Percentiles rank a stretch among this genome's conserved stretches.
phyloP scores from a whole-genome alignment of 169 alveolate genomes.

The Eimeria sp. region DNA sequence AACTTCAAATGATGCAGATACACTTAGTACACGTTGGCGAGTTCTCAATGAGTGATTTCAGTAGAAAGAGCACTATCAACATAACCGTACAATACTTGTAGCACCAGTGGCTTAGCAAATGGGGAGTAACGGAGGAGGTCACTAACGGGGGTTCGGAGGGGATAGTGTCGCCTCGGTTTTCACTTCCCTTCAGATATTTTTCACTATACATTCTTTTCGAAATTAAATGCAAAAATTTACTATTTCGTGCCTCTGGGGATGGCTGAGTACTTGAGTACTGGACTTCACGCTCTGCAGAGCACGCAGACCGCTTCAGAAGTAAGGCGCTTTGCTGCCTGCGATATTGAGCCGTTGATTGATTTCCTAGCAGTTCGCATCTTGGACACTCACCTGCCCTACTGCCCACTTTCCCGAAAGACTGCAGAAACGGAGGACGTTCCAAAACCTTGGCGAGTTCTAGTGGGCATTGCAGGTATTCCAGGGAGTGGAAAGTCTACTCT shows the following conservation, averaged over 20 bases:
- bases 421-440: not conserved
- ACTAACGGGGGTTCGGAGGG: not conserved
- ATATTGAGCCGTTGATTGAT: not conserved
- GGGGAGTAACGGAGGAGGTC: not conserved
- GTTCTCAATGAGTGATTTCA: not conserved
- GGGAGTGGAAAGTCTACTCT: slow-evolving; percentile 33
- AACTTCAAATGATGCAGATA: not conserved
- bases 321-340: not conserved
- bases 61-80: not conserved
- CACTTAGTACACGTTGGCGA: not conserved
- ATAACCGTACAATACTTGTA: not conserved
- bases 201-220: not conserved
- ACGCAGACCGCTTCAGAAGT: not conserved
- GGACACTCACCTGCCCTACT: not conserved
- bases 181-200: not conserved
- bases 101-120: not conserved
- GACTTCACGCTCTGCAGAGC: not conserved
- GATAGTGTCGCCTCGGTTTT: not conserved
- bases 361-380: not conserved
- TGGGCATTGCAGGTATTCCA: slow-evolving; percentile 49
- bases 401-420: not conserved
- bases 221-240: not conserved
- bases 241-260: not conserved
- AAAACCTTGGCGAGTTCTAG: slow-evolving; percentile 10
- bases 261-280: not conserved